These are phyloP conservation scores for Zizania palustris DNA, from an alignment of 202 grass and related monocot genomes.

Conservation along the genomic window DNA sequence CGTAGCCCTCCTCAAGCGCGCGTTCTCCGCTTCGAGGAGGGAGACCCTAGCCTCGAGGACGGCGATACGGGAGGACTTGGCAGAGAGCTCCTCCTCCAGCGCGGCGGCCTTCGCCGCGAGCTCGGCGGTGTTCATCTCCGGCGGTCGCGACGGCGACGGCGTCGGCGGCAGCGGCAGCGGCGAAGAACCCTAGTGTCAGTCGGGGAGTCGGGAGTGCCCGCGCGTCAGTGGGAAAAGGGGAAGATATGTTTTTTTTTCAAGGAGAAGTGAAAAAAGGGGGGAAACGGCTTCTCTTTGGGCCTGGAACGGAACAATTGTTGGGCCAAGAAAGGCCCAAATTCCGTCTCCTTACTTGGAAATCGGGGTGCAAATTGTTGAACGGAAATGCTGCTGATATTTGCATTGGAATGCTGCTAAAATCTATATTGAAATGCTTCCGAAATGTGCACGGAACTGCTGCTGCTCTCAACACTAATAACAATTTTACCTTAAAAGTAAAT, in stretches of 20 bases:
- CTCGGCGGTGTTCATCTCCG: constrained; percentile 29
- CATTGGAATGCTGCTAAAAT: too few relatives aligned
- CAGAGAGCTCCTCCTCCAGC: constrained; percentile 44
- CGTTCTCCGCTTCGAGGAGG: constrained; percentile 51
- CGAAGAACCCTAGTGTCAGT: constrained; percentile 26
- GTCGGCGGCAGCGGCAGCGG: too few relatives aligned
- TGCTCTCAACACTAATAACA: too few relatives aligned
- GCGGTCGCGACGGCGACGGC: not conserved
- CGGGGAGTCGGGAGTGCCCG: too few relatives aligned
- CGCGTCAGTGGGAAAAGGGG: not conserved
- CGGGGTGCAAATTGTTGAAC: too few relatives aligned
- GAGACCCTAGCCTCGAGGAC: constrained; percentile 50
- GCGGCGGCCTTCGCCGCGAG: constrained; percentile 6
- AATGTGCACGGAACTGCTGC: too few relatives aligned
- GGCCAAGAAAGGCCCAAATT: not conserved
- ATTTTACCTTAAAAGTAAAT: too few relatives aligned
- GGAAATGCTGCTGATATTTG: too few relatives aligned
- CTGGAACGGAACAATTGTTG: not conserved
- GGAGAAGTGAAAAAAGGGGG: too few relatives aligned
- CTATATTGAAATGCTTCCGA: too few relatives aligned
- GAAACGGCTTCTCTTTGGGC: not conserved
- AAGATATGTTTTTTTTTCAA: not conserved
- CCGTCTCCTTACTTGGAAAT: not conserved
- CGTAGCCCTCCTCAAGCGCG: constrained; percentile 27
- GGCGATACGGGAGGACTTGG: constrained; percentile 40